phyloP scores from a whole-genome alignment of 108 stramenopile species.

The Skeletonema costatum region DNA sequence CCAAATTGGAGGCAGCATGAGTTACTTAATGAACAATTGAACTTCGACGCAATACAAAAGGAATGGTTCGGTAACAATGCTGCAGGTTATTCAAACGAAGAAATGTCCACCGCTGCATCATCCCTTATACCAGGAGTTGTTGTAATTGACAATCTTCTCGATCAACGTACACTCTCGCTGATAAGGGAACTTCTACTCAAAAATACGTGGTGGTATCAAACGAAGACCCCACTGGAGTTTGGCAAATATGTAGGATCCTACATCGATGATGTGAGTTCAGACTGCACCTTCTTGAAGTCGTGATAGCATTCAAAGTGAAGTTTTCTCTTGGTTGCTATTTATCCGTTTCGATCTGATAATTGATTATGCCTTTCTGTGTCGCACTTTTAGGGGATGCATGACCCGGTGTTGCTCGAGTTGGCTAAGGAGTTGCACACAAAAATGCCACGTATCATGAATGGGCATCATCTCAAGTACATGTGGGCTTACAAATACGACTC shows the following conservation, averaged over 20 bases:
- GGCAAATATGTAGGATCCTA: slow-evolving; percentile 73
- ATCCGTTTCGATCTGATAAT: too few relatives aligned
- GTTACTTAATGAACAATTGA: slow-evolving; percentile 15
- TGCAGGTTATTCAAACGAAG: background rate
- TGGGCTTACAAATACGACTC: slow-evolving; percentile 68
- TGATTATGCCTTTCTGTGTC: too few relatives aligned
- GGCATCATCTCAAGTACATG: slow-evolving; percentile 62
- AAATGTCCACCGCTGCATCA: background rate
- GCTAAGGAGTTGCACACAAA: slow-evolving; percentile 53
- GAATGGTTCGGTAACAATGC: slow-evolving; percentile 25
- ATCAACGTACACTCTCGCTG: slow-evolving; percentile 1
- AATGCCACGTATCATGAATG: slow-evolving; percentile 57
- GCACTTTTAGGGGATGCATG: slow-evolving; percentile 37
- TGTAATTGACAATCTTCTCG: slow-evolving; percentile 38
- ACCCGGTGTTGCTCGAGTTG: slow-evolving; percentile 57
- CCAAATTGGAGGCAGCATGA: slow-evolving; percentile 24
- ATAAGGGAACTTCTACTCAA: slow-evolving; percentile 30
- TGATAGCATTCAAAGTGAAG: too few relatives aligned
- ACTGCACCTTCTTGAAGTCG: too few relatives aligned
- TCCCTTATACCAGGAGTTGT: slow-evolving; percentile 18
- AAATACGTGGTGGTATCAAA: slow-evolving; percentile 60
- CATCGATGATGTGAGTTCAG: slow-evolving; percentile 62
- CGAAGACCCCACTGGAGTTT: slow-evolving; percentile 66
- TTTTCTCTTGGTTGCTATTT: too few relatives aligned
- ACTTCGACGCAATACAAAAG: slow-evolving; percentile 29